phyloP scores from a whole-genome alignment of 2,329 filamentous ascomycete genomes.

The Coniochaeta ligniaria region DNA sequence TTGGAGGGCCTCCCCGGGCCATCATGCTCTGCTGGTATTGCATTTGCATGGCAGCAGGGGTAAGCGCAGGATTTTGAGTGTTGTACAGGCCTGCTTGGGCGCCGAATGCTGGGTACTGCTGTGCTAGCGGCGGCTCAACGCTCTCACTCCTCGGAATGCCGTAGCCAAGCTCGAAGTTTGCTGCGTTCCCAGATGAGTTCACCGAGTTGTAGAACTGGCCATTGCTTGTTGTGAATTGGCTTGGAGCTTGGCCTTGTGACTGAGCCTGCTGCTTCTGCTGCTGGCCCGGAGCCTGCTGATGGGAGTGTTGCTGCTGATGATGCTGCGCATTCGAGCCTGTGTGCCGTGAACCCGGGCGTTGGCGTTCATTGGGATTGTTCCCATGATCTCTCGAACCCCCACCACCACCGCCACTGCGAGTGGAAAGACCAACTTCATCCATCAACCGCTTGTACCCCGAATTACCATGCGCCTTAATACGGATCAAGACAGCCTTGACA shows the following conservation, averaged over 20 bases:
- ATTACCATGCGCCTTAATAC: constrained; percentile 87
- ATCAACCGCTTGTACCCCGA: constrained; percentile 92
- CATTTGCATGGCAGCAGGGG: constrained; percentile 42
- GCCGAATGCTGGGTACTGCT: constrained; percentile 41
- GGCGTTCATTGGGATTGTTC: constrained; percentile 38
- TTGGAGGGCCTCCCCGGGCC: constrained; percentile 42
- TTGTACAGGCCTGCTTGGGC: constrained; percentile 44
- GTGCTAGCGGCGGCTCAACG: constrained; percentile 37
- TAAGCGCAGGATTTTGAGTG: constrained; percentile 31
- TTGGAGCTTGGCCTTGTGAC: constrained; percentile 11
- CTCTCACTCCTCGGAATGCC: constrained; percentile 45
- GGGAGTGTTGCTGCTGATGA: constrained; percentile 26
- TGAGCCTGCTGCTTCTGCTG: constrained; percentile 18
- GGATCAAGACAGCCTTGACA: constrained; percentile 79
- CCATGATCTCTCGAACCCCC: constrained; percentile 34
- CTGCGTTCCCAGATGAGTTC: constrained; percentile 29
- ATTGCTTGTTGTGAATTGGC: constrained; percentile 13
- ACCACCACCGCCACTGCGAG: constrained; percentile 37
- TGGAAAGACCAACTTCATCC: constrained; percentile 93
- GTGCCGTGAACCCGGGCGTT: constrained; percentile 50
- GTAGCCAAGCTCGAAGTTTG: constrained; percentile 45
- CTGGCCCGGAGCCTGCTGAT: constrained; percentile 21
- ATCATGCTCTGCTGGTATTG: constrained; percentile 55
- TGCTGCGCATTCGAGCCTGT: constrained; percentile 36
- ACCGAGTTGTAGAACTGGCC: constrained; percentile 48